A percentile compares a stretch with the other conserved stretches of the same genome.
Conservation (phyloP, 805 yeast species). For the Saturnispora sekii region DNA sequence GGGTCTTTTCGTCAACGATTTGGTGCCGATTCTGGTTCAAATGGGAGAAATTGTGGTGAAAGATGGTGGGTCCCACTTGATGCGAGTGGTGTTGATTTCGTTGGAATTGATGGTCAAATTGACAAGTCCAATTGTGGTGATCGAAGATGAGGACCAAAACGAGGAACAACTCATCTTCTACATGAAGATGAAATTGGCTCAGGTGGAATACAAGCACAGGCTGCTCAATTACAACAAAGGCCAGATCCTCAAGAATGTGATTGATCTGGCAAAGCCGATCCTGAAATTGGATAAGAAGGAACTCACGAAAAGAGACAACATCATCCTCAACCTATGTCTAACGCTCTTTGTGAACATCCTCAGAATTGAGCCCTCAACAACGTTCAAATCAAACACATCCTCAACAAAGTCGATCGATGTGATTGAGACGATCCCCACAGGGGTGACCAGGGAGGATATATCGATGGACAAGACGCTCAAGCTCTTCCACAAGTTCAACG, state of each 20-base stretch:
- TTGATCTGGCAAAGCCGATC: conserved; percentile 58
- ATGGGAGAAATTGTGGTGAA: conserved; percentile 16
- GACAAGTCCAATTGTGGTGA: conserved; percentile 75
- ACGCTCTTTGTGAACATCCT: conserved; percentile 71
- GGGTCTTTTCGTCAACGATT: conserved; percentile 61
- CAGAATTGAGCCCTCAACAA: conserved; percentile 59
- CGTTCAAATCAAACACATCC: conserved; percentile 19
- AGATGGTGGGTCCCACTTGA: background rate
- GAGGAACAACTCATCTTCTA: conserved; percentile 48
- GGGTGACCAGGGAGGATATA: conserved; percentile 56
- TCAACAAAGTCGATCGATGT: conserved; percentile 18
- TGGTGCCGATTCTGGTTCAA: conserved; percentile 61
- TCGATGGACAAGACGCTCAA: conserved; percentile 47
- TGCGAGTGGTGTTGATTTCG: background rate
- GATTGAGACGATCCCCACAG: conserved; percentile 41
- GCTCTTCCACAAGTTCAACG: conserved; percentile 60
- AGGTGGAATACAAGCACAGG: conserved; percentile 59
- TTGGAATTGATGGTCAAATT: conserved; percentile 74
- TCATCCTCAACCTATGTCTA: conserved; percentile 60
- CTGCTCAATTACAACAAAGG: conserved; percentile 52
- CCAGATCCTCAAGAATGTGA: conserved; percentile 53
- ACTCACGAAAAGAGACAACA: conserved; percentile 62
- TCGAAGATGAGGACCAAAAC: conserved; percentile 42
- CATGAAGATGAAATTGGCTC: conserved; percentile 55
- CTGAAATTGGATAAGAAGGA: conserved; percentile 41